A percentile compares a stretch with the other conserved stretches of the same genome.
Conservation (phyloP, 2,329 filamentous ascomycete species). For the Neonectria punicea region DNA sequence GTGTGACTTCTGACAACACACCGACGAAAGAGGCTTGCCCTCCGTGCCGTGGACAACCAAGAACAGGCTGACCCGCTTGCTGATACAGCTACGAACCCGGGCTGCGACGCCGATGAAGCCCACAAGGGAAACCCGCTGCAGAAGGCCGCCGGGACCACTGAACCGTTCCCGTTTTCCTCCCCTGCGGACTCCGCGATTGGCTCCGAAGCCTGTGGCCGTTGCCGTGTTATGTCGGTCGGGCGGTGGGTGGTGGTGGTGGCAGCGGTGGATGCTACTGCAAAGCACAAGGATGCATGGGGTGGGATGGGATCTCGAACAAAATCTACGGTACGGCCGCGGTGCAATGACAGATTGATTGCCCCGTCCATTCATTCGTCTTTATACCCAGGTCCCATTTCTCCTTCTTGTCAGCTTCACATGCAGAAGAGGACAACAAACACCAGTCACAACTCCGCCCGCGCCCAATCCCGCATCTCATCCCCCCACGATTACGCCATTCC, state of each 20-base stretch:
- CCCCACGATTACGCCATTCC: conserved; percentile 31
- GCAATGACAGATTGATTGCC: background rate
- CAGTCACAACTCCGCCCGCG: background rate
- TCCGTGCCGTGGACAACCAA: background rate
- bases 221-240: background rate
- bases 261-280: background rate
- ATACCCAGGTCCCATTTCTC: background rate
- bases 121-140: conserved; percentile 2
- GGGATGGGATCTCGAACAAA: background rate
- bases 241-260: conserved; percentile 4
- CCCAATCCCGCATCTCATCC: background rate
- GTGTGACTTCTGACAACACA: background rate
- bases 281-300: background rate
- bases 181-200: conserved; percentile 11
- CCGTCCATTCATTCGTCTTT: background rate
- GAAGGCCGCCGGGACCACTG: conserved; percentile 2
- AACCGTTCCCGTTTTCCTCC: background rate
- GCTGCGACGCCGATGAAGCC: conserved; percentile 24
- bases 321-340: background rate
- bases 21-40: background rate
- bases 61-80: background rate
- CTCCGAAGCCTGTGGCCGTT: conserved; percentile 3
- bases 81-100: background rate
- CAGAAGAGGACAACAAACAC: conserved; percentile 8
- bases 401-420: background rate